These are phyloP conservation scores for Eucalyptus melliodora DNA, from an alignment of 345 rosid genomes.

Conservation along the genomic window DNA sequence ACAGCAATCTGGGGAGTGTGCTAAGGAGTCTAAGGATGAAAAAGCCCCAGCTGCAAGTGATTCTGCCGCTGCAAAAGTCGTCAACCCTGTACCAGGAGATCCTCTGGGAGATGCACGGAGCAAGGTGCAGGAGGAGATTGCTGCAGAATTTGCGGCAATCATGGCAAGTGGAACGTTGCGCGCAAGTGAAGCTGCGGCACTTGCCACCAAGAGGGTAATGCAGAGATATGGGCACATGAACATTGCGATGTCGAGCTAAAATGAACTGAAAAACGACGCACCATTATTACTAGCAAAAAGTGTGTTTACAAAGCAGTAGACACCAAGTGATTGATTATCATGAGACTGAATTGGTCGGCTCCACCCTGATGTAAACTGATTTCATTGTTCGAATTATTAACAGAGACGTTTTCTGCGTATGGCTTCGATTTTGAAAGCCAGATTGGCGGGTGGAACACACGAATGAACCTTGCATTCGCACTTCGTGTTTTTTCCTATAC, in stretches of 20 bases:
- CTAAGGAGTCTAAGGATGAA: background rate
- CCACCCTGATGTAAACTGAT: background rate
- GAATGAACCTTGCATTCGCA: background rate
- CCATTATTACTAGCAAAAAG: background rate
- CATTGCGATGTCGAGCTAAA: conserved; percentile 17
- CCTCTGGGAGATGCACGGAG: conserved; percentile 63
- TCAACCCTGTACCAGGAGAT: conserved; percentile 13
- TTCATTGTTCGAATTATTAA: background rate
- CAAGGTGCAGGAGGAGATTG: conserved; percentile 87
- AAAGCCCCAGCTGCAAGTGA: background rate
- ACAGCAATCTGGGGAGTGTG: background rate
- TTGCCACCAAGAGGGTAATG: conserved; percentile 83
- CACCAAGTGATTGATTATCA: background rate
- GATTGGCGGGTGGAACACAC: background rate
- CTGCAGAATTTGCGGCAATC: conserved; percentile 54
- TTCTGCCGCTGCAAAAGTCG: conserved; percentile 3
- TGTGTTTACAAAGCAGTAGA: background rate
- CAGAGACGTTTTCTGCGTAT: background rate
- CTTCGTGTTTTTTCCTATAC: background rate
- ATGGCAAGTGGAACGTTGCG: conserved; percentile 83
- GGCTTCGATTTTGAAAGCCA: background rate
- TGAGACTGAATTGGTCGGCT: background rate
- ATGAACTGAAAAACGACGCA: background rate
- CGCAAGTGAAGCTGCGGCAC: conserved; percentile 89
- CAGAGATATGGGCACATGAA: conserved; percentile 60